Percentiles rank a stretch among this genome's conserved stretches.
Evolutionary conservation across 345 rosid genomes (phyloP).

Genomic region (Hypericum androsaemum): DNA sequence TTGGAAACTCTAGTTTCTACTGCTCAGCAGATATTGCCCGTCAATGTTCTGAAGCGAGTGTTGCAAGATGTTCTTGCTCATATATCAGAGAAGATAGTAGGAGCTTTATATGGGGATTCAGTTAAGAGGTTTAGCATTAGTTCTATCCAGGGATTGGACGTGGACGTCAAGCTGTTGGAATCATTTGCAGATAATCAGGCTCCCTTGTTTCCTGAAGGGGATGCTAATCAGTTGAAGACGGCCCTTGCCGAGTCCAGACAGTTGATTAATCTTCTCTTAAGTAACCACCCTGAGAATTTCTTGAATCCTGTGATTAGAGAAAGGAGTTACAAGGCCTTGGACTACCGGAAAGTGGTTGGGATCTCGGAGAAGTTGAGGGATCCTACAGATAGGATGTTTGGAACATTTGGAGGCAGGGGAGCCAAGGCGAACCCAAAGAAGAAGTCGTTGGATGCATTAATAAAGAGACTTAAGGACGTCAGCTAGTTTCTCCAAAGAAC

Average conservation of each 20-base stretch:
- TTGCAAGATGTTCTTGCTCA: slow-evolving; percentile 71
- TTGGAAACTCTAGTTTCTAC: slow-evolving; percentile 87
- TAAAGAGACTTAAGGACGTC: slow-evolving; percentile 81
- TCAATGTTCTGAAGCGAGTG: slow-evolving; percentile 67
- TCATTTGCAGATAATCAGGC: slow-evolving; percentile 75
- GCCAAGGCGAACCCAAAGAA: slow-evolving; percentile 77
- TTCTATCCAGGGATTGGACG: slow-evolving; percentile 74
- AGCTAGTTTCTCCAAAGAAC: slow-evolving; percentile 35
- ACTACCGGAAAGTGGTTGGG: slow-evolving; percentile 63
- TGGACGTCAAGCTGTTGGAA: slow-evolving; percentile 72
- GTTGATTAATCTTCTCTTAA: slow-evolving; percentile 68
- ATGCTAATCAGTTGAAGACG: slow-evolving; percentile 64
- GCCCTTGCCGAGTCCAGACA: slow-evolving; percentile 80
- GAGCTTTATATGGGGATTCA: slow-evolving; percentile 50
- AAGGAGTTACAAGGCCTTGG: slow-evolving; percentile 73
- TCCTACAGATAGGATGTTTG: slow-evolving; percentile 78
- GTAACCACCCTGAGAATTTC: slow-evolving; percentile 85
- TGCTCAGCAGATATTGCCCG: slow-evolving; percentile 91
- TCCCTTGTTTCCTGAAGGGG: slow-evolving; percentile 61
- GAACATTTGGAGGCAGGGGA: slow-evolving; percentile 87
- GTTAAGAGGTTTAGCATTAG: slow-evolving; percentile 74
- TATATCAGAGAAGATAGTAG: slow-evolving; percentile 77
- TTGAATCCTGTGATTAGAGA: slow-evolving; percentile 79
- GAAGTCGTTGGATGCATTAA: slow-evolving; percentile 82
- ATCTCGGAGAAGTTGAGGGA: slow-evolving; percentile 87